Evolutionary conservation across 164 flowering plant species (phyloP).

Genomic region (Nelumbo lutea): DNA sequence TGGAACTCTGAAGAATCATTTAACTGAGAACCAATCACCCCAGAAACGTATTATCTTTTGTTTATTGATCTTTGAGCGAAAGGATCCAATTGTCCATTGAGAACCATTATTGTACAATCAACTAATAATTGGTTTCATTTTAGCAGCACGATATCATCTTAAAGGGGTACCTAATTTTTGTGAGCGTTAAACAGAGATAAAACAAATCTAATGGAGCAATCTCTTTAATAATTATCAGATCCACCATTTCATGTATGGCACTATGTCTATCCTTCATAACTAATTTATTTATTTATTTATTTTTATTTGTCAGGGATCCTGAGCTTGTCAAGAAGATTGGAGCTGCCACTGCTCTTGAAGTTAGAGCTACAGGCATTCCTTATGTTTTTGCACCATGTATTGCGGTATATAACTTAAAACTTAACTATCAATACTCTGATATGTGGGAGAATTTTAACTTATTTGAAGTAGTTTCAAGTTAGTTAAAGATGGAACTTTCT

Average conservation of each 20-base stretch:
- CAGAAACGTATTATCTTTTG: too few species aligned
- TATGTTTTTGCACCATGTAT: slow-evolving; percentile 61
- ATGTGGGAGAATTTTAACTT: not conserved
- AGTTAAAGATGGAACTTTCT: not conserved
- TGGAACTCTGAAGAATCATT: not conserved
- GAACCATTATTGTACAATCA: too few species aligned
- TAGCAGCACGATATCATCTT: too few species aligned
- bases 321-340: slow-evolving; percentile 46
- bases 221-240: too few species aligned
- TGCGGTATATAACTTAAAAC: slow-evolving; percentile 30
- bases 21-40: not conserved
- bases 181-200: not conserved
- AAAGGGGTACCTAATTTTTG: not conserved
- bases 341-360: slow-evolving; percentile 62
- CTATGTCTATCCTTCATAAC: not conserved
- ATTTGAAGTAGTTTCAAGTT: not conserved
- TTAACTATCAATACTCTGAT: not conserved
- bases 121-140: too few species aligned
- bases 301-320: slow-evolving; percentile 36
- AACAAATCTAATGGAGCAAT: too few species aligned
- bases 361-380: slow-evolving; percentile 59
- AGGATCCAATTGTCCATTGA: not conserved
- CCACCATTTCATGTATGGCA: too few species aligned
- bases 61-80: too few species aligned
- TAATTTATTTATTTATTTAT: not conserved